Conservation (phyloP, 2,329 filamentous ascomycete species). For the Boeremia lycopersici region DNA sequence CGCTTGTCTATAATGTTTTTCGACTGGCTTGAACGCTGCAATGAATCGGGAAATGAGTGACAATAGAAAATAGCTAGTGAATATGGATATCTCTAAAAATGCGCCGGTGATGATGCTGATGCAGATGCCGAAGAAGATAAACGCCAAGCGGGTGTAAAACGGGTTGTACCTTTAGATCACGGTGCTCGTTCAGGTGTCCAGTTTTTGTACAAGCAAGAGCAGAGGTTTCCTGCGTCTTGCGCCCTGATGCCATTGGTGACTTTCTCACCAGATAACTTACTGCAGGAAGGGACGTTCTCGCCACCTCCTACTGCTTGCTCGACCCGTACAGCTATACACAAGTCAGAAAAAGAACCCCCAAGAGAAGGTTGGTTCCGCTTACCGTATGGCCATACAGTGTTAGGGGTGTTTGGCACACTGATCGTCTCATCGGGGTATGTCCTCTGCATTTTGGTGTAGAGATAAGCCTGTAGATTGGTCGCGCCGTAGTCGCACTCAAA, state of each 20-base stretch:
- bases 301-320: constrained; percentile 58
- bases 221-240: constrained; percentile 45
- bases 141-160: background rate
- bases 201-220: constrained; percentile 56
- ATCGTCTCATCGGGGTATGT: constrained; percentile 45
- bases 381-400: constrained; percentile 46
- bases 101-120: constrained; percentile 6
- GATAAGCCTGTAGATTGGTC: constrained; percentile 61
- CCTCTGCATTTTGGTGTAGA: constrained; percentile 64
- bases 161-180: background rate
- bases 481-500: constrained; percentile 64
- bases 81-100: constrained; percentile 3
- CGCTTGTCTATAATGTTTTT: constrained; percentile 1
- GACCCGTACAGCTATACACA: constrained; percentile 57
- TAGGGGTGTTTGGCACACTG: constrained; percentile 35
- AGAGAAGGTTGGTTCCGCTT: constrained; percentile 3
- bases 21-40: constrained; percentile 14
- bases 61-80: background rate
- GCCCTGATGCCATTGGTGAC: constrained; percentile 45
- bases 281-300: constrained; percentile 61
- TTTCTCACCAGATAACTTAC: constrained; percentile 46
- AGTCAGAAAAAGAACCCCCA: constrained; percentile 9
- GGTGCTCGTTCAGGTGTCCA: constrained; percentile 30
- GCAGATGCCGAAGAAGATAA: background rate
- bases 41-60: background rate